Conservation (phyloP, 1,284 basidiomycete species). For the Ganoderma meredithae region DNA sequence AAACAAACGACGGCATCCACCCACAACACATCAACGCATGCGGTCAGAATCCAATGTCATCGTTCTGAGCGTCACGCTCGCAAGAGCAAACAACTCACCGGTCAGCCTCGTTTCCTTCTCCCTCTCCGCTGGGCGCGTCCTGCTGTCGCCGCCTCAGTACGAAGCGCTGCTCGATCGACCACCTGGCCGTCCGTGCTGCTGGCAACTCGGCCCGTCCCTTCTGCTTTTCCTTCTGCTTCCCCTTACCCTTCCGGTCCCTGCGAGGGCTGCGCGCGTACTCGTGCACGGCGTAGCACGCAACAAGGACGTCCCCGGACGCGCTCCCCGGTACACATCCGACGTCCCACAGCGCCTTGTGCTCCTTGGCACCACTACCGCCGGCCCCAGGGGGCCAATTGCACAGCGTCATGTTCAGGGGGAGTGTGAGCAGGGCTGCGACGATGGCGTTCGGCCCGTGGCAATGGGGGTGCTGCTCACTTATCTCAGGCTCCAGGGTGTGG, state of each 20-base stretch:
- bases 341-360: slow-evolving; percentile 35
- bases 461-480: background rate
- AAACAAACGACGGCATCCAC: background rate
- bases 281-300: slow-evolving; percentile 34
- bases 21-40: background rate
- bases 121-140: slow-evolving; percentile 33
- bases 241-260: slow-evolving; percentile 3
- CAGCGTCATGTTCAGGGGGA: slow-evolving; percentile 29
- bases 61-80: background rate
- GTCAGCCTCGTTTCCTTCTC: slow-evolving; percentile 13
- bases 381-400: slow-evolving; percentile 8
- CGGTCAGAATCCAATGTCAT: background rate
- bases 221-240: slow-evolving; percentile 11
- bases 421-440: slow-evolving; percentile 32
- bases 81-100: slow-evolving; percentile 29
- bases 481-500: background rate
- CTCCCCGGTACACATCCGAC: slow-evolving; percentile 30
- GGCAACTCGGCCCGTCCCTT: background rate
- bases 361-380: background rate
- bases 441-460: slow-evolving; percentile 31
- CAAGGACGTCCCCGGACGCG: slow-evolving; percentile 32
- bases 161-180: slow-evolving; percentile 44
- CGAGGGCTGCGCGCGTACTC: background rate
- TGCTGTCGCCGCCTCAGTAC: slow-evolving; percentile 43
- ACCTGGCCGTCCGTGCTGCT: background rate